Base-by-base conservation (phyloP, 805 yeast species). In the Sungouiella thailandica region DNA sequence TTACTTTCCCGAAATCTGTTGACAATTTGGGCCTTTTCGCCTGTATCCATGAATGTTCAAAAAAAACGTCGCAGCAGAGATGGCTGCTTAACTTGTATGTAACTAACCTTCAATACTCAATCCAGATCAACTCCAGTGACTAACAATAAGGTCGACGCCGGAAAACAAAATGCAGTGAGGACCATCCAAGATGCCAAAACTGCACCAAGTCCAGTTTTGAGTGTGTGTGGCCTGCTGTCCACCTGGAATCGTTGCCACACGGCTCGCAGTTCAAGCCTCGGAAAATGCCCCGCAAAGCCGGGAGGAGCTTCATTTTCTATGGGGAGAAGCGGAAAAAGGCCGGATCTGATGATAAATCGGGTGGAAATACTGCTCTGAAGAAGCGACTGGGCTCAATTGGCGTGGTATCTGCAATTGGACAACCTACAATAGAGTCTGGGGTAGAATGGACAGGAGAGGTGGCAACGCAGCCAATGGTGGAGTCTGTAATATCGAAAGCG, bases 81-180 rank as follows among this genome's bases (percentile, higher is more conserved):
- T 12, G 36, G 36, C 4, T 33, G 36, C 17, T 23, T 33, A 6
- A 33, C 36, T 11, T 33, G 36, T 33, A 33, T 8, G 36, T 33
- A 16, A 2, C 11, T 11, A 15, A 23, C 23, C 12, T 6, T 20
- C 18, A 7, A 19, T 7, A 9, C 9, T 9, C 22, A 19, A 9
- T 19, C 22, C 22, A 19, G 7, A 19, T 19, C 9, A 9, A 7
- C 22, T 7, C 22, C 22, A 19, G 13, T 9, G 4, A 22, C 26
- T 31, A 17, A 14, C 11, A 26, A 6, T 23, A 11, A 33, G 36
- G 37, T 12, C 31, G 33, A 4, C 22, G 25, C 12, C 32, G 37
- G 8, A 34, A 29, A 25, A 24, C 29, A 4, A 34, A 29, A 17
- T 34, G 37, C 20, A 22, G 23, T 9, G 37, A 34, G 18, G 15